Base-by-base conservation (phyloP, 2,329 filamentous ascomycete genomes). In the Pyricularia sp. region DNA sequence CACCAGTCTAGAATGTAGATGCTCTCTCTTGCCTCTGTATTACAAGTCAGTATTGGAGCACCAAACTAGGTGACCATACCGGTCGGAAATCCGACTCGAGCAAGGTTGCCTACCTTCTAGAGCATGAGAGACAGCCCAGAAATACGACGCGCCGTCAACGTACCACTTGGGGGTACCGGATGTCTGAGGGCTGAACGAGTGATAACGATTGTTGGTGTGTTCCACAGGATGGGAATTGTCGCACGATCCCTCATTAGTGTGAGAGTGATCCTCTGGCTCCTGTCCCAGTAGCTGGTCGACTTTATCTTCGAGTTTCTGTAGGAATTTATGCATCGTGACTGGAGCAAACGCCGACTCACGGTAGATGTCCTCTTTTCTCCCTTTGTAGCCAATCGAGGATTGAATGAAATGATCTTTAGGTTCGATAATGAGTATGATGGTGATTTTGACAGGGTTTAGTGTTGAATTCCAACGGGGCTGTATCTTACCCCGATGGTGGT, bases 1-100 rank as follows among this genome's bases (percentile, higher is more conserved):
- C 93, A 97, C 93, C 91, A 95, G 76, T 94, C 92, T 63, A 97
- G 81, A 72, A 97, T 96, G 85, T 91, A 94, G 73, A 97, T 90
- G 61, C 86, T 91, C 73, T 94, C 88, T 72, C 82, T 84, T 2
- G 93, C 93, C 74, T 86, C 88, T 86, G 71, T 10, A 31, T 31
- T 30, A 20, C 17, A 9, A 14, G 58, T 31, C 30, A 69, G 58
- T 20, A 42, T 14, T 20, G 6, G 11, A 33, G 2, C n/a, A 33
- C n/a, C 14, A n/a, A 14, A 10, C 20, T 26, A 9, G 5, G 10
- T 12, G 9, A 23, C 9, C 14, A 12, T 25, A 1, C 14, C 6
- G n/a, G n/a, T 3, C 31, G 31, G 14, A 3, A 26, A 9, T 7
- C 23, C 6, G 5, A 17, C 9, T 20, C 9, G 10, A 17, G 10